Evolutionary conservation across 179 eudicot genomes (phyloP).

Genomic region (Vitellaria paradoxa): DNA sequence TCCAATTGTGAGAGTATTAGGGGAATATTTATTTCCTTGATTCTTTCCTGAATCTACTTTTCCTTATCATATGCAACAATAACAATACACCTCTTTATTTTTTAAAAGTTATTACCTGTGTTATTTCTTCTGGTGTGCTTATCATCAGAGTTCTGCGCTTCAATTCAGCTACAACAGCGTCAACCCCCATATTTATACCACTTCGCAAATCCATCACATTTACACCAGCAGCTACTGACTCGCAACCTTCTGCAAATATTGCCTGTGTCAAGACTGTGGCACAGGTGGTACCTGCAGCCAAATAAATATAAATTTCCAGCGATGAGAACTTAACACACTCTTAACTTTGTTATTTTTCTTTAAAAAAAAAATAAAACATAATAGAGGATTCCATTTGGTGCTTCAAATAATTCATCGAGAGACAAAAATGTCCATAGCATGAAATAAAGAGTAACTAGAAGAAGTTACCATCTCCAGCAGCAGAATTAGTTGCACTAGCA

Average conservation of each 20-base stretch:
- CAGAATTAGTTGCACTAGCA: conserved; percentile 86
- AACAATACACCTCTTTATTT: neutral
- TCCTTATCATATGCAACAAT: neutral
- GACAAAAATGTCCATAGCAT: neutral
- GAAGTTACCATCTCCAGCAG: conserved; percentile 89
- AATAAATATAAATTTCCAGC: neutral
- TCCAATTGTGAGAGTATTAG: neutral
- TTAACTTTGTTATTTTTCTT: too few relatives aligned
- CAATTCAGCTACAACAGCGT: conserved; percentile 72
- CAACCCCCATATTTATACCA: conserved; percentile 90
- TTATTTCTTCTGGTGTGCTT: conserved; percentile 93
- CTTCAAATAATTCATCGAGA: neutral
- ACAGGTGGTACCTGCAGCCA: conserved; percentile 85
- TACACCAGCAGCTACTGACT: conserved; percentile 82
- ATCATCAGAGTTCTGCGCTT: conserved; percentile 85
- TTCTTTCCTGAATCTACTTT: neutral
- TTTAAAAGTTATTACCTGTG: conserved; percentile 52
- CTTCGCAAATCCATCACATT: conserved; percentile 90
- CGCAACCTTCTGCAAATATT: conserved; percentile 89
- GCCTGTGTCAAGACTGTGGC: conserved; percentile 96
- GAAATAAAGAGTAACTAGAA: neutral
- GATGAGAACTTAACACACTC: too few relatives aligned
- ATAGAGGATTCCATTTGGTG: too few relatives aligned
- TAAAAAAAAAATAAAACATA: too few relatives aligned
- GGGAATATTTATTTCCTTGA: neutral